Evolutionary conservation across 495 filamentous ascomycete genomes (phyloP).

Genomic region (Xylaria intraflava): DNA sequence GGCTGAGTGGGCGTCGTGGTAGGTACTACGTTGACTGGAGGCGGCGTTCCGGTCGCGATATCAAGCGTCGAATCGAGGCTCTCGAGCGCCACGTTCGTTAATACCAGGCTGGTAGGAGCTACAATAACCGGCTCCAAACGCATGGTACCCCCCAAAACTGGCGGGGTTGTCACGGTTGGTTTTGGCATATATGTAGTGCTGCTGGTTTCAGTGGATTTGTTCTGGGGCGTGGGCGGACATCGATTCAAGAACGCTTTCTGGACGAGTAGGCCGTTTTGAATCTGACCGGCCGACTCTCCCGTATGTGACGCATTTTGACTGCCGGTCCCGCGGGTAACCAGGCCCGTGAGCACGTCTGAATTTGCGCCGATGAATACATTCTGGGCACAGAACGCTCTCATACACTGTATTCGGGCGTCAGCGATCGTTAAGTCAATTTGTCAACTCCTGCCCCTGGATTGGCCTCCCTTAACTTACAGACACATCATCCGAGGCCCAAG

Average conservation of each 20-base stretch:
- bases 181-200: neutral
- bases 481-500: slow-evolving; percentile 38
- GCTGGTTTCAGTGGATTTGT: slow-evolving; percentile 7
- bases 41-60: slow-evolving; percentile 14
- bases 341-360: slow-evolving; percentile 46
- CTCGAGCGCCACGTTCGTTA: slow-evolving; percentile 9
- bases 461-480: slow-evolving; percentile 19
- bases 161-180: neutral
- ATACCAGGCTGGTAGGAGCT: slow-evolving; percentile 11
- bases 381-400: slow-evolving; percentile 40
- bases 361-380: slow-evolving; percentile 43
- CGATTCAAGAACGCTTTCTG: slow-evolving; percentile 36
- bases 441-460: neutral
- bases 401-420: slow-evolving; percentile 22
- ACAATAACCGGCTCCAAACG: slow-evolving; percentile 7
- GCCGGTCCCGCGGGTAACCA: slow-evolving; percentile 45
- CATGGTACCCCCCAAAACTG: neutral
- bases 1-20: slow-evolving; percentile 9
- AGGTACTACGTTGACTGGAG: slow-evolving; percentile 4
- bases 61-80: slow-evolving; percentile 14
- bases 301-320: slow-evolving; percentile 41
- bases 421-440: neutral
- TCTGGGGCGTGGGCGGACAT: slow-evolving; percentile 32
- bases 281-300: slow-evolving; percentile 39
- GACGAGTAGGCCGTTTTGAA: slow-evolving; percentile 29